Conservation (phyloP, 2,329 filamentous ascomycete genomes). For the Cercospora berteroae region DNA sequence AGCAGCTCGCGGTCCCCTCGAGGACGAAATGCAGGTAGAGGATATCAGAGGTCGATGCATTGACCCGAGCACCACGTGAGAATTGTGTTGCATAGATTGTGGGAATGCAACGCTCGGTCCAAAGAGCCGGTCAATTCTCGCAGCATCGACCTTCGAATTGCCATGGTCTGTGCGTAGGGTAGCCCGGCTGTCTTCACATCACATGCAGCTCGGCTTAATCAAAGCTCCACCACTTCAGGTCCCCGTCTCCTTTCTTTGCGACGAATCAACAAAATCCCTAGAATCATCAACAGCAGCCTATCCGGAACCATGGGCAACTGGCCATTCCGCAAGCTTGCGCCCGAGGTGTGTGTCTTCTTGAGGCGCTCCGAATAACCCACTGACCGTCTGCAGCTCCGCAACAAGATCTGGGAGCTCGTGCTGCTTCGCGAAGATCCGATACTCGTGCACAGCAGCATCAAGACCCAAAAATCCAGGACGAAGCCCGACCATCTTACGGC, state of each 20-base stretch:
- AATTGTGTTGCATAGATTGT: too few species aligned
- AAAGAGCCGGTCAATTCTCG: too few species aligned
- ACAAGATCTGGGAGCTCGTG: background rate
- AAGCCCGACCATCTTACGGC: background rate
- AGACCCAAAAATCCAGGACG: background rate
- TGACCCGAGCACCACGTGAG: too few species aligned
- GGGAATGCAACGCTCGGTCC: too few species aligned
- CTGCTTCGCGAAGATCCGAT: background rate
- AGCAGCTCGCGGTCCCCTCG: too few species aligned
- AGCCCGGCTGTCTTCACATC: too few species aligned
- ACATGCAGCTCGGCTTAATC: background rate
- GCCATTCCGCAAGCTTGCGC: background rate
- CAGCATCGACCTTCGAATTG: too few species aligned
- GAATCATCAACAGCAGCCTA: background rate
- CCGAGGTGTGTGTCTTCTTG: background rate
- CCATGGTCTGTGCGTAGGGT: too few species aligned
- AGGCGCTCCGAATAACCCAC: background rate
- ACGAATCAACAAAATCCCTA: too few species aligned
- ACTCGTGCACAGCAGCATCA: background rate
- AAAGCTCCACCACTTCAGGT: background rate
- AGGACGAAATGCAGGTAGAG: too few species aligned
- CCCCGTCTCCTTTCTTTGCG: background rate
- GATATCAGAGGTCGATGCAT: too few species aligned
- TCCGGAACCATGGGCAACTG: background rate
- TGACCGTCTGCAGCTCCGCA: background rate